Evolutionary conservation across 2,329 filamentous ascomycete genomes (phyloP).

Genomic region (Cytospora leucostoma): DNA sequence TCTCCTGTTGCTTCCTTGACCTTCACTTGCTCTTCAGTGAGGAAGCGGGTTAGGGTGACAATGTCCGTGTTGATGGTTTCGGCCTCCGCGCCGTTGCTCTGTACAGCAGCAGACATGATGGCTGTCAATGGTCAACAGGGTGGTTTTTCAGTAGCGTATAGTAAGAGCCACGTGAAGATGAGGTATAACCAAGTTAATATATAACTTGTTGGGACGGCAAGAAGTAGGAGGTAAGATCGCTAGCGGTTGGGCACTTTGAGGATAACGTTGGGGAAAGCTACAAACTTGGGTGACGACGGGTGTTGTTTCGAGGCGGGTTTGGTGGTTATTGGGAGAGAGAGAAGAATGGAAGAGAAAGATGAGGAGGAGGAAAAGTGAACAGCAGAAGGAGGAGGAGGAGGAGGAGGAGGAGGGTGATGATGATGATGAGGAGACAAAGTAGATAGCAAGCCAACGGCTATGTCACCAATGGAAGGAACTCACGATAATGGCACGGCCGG

Average conservation of each 20-base stretch:
- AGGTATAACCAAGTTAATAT: too few relatives aligned
- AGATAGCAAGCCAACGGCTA: neutral
- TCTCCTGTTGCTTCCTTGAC: slow-evolving; percentile 95
- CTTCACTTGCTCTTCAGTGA: slow-evolving; percentile 94
- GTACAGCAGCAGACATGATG: slow-evolving; percentile 25
- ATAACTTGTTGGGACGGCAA: neutral
- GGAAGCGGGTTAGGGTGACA: slow-evolving; percentile 89
- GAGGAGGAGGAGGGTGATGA: slow-evolving; percentile 3
- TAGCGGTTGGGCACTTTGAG: neutral
- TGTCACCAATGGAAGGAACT: slow-evolving; percentile 25
- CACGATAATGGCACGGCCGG: slow-evolving; percentile 27
- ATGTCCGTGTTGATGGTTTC: slow-evolving; percentile 96
- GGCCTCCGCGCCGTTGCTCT: slow-evolving; percentile 49
- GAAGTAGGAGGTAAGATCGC: neutral
- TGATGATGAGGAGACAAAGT: slow-evolving; percentile 4
- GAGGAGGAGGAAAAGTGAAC: neutral
- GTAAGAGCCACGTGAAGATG: too few relatives aligned
- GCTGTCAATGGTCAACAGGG: neutral
- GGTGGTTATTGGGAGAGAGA: neutral
- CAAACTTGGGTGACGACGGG: neutral
- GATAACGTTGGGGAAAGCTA: neutral
- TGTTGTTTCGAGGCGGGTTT: neutral
- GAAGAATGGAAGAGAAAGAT: neutral
- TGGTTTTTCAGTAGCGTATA: too few relatives aligned
- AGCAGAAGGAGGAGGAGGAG: neutral